Evolutionary conservation across 2,329 filamentous ascomycete genomes (phyloP).

Genomic region (Apiospora malaysiana): DNA sequence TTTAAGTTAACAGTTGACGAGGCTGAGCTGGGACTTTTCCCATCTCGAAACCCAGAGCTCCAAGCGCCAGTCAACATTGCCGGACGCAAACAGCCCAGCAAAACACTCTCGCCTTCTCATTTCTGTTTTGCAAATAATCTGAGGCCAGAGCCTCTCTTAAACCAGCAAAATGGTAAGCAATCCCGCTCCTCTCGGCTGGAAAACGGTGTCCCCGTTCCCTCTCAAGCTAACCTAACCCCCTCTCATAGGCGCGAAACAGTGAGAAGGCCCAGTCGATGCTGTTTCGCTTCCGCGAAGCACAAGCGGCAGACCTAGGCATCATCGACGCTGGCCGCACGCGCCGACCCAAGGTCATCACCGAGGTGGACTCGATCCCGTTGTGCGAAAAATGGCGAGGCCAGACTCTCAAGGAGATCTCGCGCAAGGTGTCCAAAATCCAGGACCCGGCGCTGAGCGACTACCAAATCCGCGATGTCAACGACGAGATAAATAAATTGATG

Average conservation of each 20-base stretch:
- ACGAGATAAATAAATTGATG: constrained; percentile 99
- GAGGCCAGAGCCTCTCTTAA: background rate
- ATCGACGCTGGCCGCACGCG: constrained; percentile 90
- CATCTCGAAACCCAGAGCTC: background rate
- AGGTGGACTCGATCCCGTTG: constrained; percentile 79
- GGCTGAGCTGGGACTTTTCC: constrained; percentile 17
- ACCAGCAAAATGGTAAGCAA: constrained; percentile 13
- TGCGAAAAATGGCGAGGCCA: constrained; percentile 99
- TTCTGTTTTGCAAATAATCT: background rate
- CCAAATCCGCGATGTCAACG: constrained; percentile 96
- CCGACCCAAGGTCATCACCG: constrained; percentile 88
- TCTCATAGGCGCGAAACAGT: constrained; percentile 82
- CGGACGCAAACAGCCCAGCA: background rate
- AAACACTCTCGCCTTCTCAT: constrained; percentile 1
- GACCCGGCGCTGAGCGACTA: constrained; percentile 91
- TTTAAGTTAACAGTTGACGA: constrained; percentile 11
- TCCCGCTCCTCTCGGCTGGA: background rate
- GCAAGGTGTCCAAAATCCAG: constrained; percentile 96
- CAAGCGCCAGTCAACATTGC: background rate
- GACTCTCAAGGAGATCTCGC: constrained; percentile 94
- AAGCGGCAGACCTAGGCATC: constrained; percentile 94
- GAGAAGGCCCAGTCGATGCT: constrained; percentile 99
- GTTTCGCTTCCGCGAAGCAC: constrained; percentile 97
- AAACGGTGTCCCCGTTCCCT: background rate
- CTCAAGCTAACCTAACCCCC: constrained; percentile 17